phyloP scores from a whole-genome alignment of 805 yeast genomes.

The Candida sonorensis region DNA sequence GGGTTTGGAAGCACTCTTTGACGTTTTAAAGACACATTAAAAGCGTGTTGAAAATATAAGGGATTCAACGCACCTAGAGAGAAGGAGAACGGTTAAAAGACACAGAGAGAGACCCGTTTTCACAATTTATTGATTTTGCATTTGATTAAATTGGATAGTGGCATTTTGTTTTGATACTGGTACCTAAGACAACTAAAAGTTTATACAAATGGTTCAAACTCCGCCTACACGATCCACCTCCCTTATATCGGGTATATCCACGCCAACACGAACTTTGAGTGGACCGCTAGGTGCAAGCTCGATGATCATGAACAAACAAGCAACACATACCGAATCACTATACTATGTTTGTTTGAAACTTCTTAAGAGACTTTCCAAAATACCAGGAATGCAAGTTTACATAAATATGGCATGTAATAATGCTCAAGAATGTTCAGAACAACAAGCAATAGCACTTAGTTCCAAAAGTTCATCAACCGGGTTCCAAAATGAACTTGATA shows the following conservation, averaged over 20 bases:
- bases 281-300: slow-evolving; percentile 40
- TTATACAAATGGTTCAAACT: slow-evolving; percentile 15
- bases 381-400: slow-evolving; percentile 66
- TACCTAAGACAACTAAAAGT: no score
- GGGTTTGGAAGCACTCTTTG: no score
- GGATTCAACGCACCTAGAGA: no score
- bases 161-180: no score
- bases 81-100: no score
- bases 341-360: slow-evolving; percentile 59
- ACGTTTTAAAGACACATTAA: no score
- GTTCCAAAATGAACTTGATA: slow-evolving; percentile 1
- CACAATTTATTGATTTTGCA: no score
- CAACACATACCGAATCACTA: slow-evolving; percentile 58
- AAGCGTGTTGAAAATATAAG: no score
- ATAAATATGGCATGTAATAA: slow-evolving; percentile 54
- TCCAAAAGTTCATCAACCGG: slow-evolving; percentile 7
- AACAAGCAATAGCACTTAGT: slow-evolving; percentile 46
- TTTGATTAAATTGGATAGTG: no score
- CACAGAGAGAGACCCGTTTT: no score
- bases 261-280: slow-evolving; percentile 28
- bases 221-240: slow-evolving; percentile 22
- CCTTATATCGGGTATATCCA: slow-evolving; percentile 11
- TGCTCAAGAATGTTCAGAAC: slow-evolving; percentile 66
- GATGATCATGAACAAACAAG: slow-evolving; percentile 55
- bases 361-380: slow-evolving; percentile 45